Conservation (phyloP, 495 filamentous ascomycete genomes). For the Elaphomyces granulatus region DNA sequence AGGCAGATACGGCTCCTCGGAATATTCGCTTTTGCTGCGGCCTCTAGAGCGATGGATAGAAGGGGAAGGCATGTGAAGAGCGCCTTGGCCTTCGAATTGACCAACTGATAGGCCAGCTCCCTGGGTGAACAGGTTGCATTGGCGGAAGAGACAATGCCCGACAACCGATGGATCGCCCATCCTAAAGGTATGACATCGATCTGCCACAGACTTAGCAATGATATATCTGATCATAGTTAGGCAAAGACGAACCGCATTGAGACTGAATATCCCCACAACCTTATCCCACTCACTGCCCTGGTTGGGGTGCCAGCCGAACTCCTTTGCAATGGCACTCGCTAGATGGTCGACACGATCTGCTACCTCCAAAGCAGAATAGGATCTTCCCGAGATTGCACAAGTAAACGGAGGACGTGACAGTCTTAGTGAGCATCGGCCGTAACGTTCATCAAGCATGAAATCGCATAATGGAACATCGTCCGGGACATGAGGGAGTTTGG, state of each 20-base stretch:
- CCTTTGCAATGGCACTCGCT: conserved; percentile 55
- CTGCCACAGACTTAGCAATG: conserved; percentile 23
- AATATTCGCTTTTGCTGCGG: conserved; percentile 50
- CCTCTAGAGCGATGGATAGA: conserved; percentile 53
- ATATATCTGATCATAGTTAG: neutral
- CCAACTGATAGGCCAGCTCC: conserved; percentile 69
- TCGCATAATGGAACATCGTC: conserved; percentile 65
- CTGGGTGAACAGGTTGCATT: conserved; percentile 67
- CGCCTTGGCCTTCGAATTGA: conserved; percentile 57
- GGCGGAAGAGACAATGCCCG: conserved; percentile 62
- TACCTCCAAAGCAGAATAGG: conserved; percentile 52
- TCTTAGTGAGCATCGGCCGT: conserved; percentile 51
- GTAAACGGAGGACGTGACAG: conserved; percentile 63
- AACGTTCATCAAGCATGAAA: conserved; percentile 63
- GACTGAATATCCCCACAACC: conserved; percentile 56
- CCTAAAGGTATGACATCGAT: conserved; percentile 66
- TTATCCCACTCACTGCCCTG: conserved; percentile 77
- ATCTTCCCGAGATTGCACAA: conserved; percentile 61
- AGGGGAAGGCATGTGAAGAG: conserved; percentile 72
- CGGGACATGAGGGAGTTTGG: conserved; percentile 53
- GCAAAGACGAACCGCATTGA: conserved; percentile 55
- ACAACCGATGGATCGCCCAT: conserved; percentile 63
- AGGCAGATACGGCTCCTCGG: conserved; percentile 62
- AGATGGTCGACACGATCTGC: conserved; percentile 53
- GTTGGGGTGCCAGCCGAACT: conserved; percentile 62